These are phyloP conservation scores for Candida boidinii DNA, from an alignment of 805 yeast genomes.

Conservation along the genomic window DNA sequence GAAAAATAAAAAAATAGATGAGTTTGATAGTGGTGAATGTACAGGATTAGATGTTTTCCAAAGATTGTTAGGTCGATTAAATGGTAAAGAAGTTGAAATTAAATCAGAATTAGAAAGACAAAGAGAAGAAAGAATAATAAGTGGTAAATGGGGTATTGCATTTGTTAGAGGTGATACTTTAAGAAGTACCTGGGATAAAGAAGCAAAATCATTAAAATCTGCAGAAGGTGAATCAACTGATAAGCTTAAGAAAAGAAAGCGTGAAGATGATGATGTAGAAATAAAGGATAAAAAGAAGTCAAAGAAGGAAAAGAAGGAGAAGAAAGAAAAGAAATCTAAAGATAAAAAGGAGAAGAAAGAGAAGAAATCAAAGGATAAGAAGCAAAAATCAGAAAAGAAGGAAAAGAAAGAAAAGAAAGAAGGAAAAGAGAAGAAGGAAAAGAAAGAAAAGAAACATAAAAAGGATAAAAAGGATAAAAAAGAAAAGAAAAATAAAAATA, in stretches of 20 bases:
- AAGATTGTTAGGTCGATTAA: slow-evolving; percentile 77
- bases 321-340: slow-evolving; percentile 13
- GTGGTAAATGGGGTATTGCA: slow-evolving; percentile 81
- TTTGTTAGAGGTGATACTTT: slow-evolving; percentile 82
- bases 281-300: slow-evolving; percentile 15
- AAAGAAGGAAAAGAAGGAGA: slow-evolving; percentile 16
- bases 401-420: slow-evolving; percentile 19
- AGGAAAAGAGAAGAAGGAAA: slow-evolving; percentile 16
- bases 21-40: slow-evolving; percentile 72
- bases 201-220: slow-evolving; percentile 26
- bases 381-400: slow-evolving; percentile 9
- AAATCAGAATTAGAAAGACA: slow-evolving; percentile 59
- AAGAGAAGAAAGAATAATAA: slow-evolving; percentile 60
- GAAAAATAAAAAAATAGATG: slow-evolving; percentile 39
- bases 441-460: slow-evolving; percentile 17
- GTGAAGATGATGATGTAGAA: slow-evolving; percentile 13
- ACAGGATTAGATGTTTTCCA: slow-evolving; percentile 93
- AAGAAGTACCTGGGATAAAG: slow-evolving; percentile 74
- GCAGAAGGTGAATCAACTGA: slow-evolving; percentile 15
- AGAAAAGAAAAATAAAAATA: slow-evolving; percentile 18
- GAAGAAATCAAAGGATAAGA: slow-evolving; percentile 7
- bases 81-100: slow-evolving; percentile 72
- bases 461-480: slow-evolving; percentile 22
- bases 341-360: slow-evolving; percentile 13
- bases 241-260: slow-evolving; percentile 16